Base-by-base conservation (phyloP, 2,329 filamentous ascomycete genomes). In the Helminthosporium solani region DNA sequence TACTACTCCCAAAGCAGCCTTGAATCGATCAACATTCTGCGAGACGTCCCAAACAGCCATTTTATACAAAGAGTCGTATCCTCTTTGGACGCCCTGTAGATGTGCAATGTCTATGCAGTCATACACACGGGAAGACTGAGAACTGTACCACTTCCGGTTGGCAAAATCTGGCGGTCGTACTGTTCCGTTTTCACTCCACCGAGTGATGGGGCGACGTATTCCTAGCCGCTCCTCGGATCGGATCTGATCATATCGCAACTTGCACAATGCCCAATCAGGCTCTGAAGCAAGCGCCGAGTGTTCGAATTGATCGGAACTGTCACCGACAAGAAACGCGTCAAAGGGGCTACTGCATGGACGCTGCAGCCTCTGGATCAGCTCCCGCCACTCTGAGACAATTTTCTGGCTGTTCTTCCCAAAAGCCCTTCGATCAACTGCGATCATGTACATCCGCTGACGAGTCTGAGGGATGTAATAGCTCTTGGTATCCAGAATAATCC, bases 391-490 rank as follows among this genome's bases (percentile, higher is more conserved):
- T 12, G 16, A 27, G 8, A 58, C 52, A 2, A 57, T 58, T 14
- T 53, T 28, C 0, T 35, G 33, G 18, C 39, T 46, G 8, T 50
- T 33, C 6, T 52, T 53, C 4, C 60, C 58, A 18, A 49, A 60
- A 1, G 53, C 41, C 1, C 44, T 47, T 12, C 53, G 55, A 12
- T 76, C 63, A 16, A 76, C 64, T n/a, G 72, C 74, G 1, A 75
- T 62, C 71, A 76, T 74, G 43, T 77, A 77, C 20, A 73, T 73
- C 8, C 75, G 58, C 11, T 66, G 30, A 41, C 62, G 27, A 0
- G 85, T 89, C 43, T 92, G 88, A 0, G 88, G 88, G 0, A 91
- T 69, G 47, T 88, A 88, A 56, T 78, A 90, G 2, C 86, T 69
- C 60, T 90, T 90, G 0, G 83, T 86, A 56, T 91, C 86, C 0